Base-by-base conservation (phyloP, 805 yeast genomes). In the Yamadazyma laniorum region DNA sequence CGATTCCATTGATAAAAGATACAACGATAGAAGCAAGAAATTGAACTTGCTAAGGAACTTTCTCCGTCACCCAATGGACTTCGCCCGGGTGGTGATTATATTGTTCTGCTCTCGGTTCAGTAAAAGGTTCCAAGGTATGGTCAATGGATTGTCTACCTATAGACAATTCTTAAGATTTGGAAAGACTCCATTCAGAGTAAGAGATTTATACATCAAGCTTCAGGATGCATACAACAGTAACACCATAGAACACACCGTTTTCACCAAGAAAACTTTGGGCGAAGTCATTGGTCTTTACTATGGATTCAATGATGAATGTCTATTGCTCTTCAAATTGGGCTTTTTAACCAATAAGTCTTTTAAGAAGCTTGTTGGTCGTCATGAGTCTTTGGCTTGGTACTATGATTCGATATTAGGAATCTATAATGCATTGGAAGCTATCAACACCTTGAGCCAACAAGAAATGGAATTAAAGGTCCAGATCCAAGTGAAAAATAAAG, bases 91-190 rank as follows among this genome's bases (percentile, higher is more conserved):
- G 2, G 48, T 67, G 12, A 47, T 55, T 14, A 60, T 70, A 3
- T 50, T 72, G 6, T 44, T 67, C 5, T 59, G 71, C 34, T 63
- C 69, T 3, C 53, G 65, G n/a, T 66, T 74, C 39, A 57, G 64
- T 31, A 50, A 58, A 19, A 66, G 66, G 49, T 63, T 67, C 16
- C 53, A 58, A 18, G 80, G 70, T n/a, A 59, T 67, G 42, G 74
- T 72, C 8, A 58, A 55, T 25, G 76, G 72, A 42, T 64, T 75
- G 36, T 74, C 72, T 35, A 59, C 73, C 8, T 84, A 80, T 56
- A 74, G 93, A 58, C 87, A 81, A 52, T 70, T 80, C 37, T 59
- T 83, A 47, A 70, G 91, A 48, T 82, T 82, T 43, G 91, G 90
- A 28, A 76, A 79, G 31, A 70, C 84, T 5, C 88, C 88, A 2